Evolutionary conservation across 2,329 filamentous ascomycete species (phyloP).

Genomic region (Penicillium sp.): DNA sequence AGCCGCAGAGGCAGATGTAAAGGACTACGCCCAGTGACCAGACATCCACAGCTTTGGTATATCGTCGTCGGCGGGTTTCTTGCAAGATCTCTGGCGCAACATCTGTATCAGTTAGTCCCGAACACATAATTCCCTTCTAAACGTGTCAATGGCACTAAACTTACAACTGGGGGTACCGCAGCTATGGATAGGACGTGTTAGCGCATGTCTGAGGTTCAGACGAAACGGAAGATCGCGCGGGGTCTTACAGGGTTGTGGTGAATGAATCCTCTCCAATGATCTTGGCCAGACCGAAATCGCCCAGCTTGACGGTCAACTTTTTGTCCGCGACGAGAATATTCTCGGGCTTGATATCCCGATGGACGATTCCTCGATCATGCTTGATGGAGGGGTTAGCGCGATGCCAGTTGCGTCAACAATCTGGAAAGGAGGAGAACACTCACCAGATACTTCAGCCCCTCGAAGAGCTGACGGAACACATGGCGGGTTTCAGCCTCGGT

Average conservation of each 20-base stretch:
- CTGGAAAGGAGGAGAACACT: conserved; percentile 33
- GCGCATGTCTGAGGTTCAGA: conserved; percentile 10
- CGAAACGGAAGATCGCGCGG: conserved; percentile 2
- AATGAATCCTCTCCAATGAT: conserved; percentile 99
- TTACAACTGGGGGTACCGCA: conserved; percentile 90
- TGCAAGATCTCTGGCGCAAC: conserved; percentile 94
- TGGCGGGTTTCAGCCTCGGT: conserved; percentile 81
- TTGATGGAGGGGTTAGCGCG: conserved; percentile 44
- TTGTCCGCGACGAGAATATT: conserved; percentile 91
- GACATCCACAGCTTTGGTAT: conserved; percentile 92
- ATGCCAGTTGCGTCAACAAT: not conserved
- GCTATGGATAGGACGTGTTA: conserved; percentile 39
- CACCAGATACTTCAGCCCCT: conserved; percentile 93
- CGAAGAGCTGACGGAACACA: conserved; percentile 87
- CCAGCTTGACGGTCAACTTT: conserved; percentile 83
- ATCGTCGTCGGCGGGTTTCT: conserved; percentile 77
- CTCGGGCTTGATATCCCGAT: conserved; percentile 96
- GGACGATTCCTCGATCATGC: conserved; percentile 97
- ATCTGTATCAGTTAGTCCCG: conserved; percentile 52
- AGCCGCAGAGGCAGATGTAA: conserved; percentile 96
- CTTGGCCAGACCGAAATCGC: conserved; percentile 95
- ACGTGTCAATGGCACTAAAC: conserved; percentile 27
- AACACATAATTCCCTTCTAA: not conserved
- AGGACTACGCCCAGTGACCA: conserved; percentile 98
- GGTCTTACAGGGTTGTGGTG: conserved; percentile 78